Evolutionary conservation across 192 early-diverging fungal genomes (phyloP).

Genomic region (Piromyces finnis): DNA sequence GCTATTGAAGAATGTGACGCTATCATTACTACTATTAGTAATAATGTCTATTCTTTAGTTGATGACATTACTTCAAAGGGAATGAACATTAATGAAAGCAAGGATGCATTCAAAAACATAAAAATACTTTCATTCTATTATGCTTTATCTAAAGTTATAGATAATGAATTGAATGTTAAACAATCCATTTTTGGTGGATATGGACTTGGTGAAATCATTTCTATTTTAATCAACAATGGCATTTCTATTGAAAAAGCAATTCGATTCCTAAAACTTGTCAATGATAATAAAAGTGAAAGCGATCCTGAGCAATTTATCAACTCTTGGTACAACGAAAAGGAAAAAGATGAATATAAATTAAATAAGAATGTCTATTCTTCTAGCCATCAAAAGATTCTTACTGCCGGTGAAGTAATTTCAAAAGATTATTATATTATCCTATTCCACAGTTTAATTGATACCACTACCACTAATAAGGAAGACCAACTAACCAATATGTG

Average conservation of each 20-base stretch:
- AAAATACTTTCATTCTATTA: neutral
- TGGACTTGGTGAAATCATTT: neutral
- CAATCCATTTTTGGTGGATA: neutral
- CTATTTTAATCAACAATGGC: neutral
- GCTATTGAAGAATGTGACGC: neutral
- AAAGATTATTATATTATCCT: neutral
- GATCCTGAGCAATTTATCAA: too few species aligned
- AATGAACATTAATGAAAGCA: neutral
- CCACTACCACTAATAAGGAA: too few species aligned
- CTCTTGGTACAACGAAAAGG: neutral
- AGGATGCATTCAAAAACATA: neutral
- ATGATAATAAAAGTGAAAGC: too few species aligned
- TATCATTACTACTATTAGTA: neutral
- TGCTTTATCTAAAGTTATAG: neutral
- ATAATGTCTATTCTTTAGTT: neutral
- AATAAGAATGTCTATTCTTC: neutral
- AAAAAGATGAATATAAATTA: neutral
- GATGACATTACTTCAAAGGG: neutral
- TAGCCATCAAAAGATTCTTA: neutral
- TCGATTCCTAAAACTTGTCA: neutral
- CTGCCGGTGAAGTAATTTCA: neutral
- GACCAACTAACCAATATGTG: too few species aligned
- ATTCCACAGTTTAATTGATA: neutral
- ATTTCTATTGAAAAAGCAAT: neutral
- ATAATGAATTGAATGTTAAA: neutral